Evolutionary conservation across 2,329 filamentous ascomycete species (phyloP), one percentile per base, ranked within the genome.

Genomic region (Aspergillus persii): DNA sequence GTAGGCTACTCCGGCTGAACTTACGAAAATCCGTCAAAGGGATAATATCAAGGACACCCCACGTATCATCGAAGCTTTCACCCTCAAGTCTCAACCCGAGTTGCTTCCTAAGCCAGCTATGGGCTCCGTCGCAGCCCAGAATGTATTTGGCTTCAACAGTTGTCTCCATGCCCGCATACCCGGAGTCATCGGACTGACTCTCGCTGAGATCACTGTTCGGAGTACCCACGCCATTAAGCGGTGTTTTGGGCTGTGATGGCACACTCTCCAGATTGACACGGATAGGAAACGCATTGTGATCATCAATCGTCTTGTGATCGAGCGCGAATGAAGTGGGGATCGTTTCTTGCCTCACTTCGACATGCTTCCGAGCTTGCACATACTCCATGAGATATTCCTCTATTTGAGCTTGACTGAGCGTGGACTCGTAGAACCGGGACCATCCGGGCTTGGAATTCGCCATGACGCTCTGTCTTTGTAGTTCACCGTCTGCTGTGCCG

Each of bases 371-470:
- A 55, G 82, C 76, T 63, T 81, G 79, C 54, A 89, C 83, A 44
- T 83, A 80, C 61, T 89, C 86, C 0, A 88, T 77, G 66, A 89
- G 88, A 70, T 87, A 88, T 0, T 82, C 79, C 68, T 91, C 89
- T 61, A 91, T 85, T 1, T 88, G 83, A 2, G 88, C 89, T 73
- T 92, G 89, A 65, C 90, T 88, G 44, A 92, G 72, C 3, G 89
- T 85, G 3, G 86, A 83, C 68, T 91, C 83, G 56, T 85, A 84
- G 63, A 89, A 89, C 4, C 83, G 81, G 26, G 82, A 87, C 53
- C 89, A 77, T 0, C 84, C 86, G 0, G 82, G 80, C 50, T 84
- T 84, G 0, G 84, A 88, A 71, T 90, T 87, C 0, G 84, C 81
- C 18, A 88, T 85, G 48, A 85, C 80, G 53, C 85, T 86, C 30